Percentiles rank a stretch among this genome's conserved stretches.
Evolutionary conservation across 768 basidiomycete species (phyloP).

Genomic region (Cystobasidium ongulense): DNA sequence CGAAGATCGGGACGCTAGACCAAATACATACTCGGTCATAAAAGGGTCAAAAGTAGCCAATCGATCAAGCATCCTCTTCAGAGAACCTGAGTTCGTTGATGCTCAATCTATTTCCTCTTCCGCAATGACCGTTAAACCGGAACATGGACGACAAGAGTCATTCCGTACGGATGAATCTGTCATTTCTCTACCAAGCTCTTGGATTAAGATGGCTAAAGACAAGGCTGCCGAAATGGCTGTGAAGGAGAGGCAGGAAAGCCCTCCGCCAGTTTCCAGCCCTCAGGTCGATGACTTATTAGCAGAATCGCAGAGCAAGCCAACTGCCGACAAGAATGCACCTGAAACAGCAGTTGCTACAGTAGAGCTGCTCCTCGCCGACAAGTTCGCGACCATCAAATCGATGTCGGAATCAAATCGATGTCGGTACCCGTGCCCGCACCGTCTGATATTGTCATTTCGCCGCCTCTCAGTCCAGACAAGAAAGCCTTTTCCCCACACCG

Average conservation of each 20-base stretch:
- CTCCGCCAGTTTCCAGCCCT: not conserved
- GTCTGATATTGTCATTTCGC: not conserved
- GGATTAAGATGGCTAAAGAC: conserved; percentile 18
- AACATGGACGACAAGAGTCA: conserved; percentile 4
- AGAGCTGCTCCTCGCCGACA: not conserved
- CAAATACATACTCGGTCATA: conserved; percentile 22
- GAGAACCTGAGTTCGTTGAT: not conserved
- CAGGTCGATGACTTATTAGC: not conserved
- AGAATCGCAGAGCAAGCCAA: not conserved
- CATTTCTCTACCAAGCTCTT: conserved; percentile 32
- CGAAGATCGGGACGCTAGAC: not conserved
- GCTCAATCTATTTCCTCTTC: conserved; percentile 14
- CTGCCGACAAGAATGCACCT: conserved; percentile 54
- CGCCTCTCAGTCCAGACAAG: not conserved
- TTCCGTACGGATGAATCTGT: not conserved
- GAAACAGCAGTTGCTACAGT: conserved; percentile 49
- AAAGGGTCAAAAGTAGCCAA: not conserved
- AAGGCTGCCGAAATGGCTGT: not conserved
- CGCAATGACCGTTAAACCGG: conserved; percentile 25
- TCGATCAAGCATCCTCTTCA: conserved; percentile 8
- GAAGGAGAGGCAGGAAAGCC: not conserved
- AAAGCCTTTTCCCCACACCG: conserved; percentile 52
- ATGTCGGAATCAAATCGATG: conserved; percentile 13
- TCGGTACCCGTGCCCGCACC: not conserved
- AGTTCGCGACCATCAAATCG: conserved; percentile 20